These are phyloP conservation scores for Aureobasidium sp. DNA, from an alignment of 2,329 filamentous ascomycete genomes.

Conservation along the genomic window DNA sequence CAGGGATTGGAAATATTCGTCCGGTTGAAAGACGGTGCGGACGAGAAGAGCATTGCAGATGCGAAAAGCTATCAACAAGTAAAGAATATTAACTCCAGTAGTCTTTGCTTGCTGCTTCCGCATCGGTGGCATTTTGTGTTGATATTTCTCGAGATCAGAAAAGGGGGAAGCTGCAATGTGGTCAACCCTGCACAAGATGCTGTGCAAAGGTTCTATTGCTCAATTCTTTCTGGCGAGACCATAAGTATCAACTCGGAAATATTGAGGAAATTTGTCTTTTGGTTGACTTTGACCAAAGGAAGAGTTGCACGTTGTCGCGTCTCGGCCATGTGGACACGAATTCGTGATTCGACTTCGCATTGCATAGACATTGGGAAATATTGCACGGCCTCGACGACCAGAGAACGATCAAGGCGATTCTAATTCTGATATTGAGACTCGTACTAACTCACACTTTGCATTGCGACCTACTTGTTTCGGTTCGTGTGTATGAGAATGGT, in stretches of 20 bases:
- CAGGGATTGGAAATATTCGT: constrained; percentile 93
- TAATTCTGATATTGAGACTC: no score
- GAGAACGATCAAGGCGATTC: neutral
- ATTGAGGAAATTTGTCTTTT: neutral
- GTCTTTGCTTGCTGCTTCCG: neutral
- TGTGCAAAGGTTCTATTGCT: neutral
- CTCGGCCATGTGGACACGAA: neutral
- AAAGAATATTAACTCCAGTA: constrained; percentile 19
- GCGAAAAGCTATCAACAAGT: constrained; percentile 57
- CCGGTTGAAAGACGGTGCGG: constrained; percentile 92
- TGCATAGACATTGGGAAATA: no score
- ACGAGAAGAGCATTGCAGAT: constrained; percentile 72
- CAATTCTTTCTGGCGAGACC: neutral
- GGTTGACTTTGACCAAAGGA: neutral
- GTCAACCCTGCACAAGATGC: neutral
- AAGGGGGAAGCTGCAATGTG: neutral
- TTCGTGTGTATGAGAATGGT: neutral
- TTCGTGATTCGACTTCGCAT: neutral
- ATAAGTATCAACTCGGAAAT: neutral
- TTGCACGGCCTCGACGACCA: neutral
- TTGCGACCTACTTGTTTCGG: neutral
- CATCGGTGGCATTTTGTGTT: neutral
- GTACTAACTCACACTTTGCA: neutral
- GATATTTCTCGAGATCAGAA: neutral
- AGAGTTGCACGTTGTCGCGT: neutral